Evolutionary conservation across 805 yeast species (phyloP), one percentile per base, ranked within the genome.

Genomic region (Spathaspora passalidarum): DNA sequence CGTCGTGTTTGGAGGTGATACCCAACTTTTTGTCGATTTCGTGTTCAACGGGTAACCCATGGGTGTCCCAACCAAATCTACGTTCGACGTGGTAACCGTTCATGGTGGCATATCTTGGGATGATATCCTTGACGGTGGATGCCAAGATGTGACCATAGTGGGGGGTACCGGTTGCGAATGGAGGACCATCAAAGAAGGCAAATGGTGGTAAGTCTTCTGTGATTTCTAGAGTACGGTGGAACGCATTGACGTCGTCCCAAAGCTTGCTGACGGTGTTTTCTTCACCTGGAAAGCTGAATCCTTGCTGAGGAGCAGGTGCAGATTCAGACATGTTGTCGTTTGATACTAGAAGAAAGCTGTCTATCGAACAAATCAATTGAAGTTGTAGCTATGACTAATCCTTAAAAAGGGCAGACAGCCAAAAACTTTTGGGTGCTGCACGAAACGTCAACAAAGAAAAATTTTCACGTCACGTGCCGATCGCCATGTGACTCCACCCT

Each of bases 41-140:
- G 67, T 94, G 97, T 74, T 94, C 99, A 48, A 94, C 89, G 42
- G 99, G 99, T 53, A 94, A 81, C 47, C 99, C 99, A 67, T 94
- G 99, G 46, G 99, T 94, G 71, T 94, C 99, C 99, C 99, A 94
- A 51, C 99, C 99, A 55, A 94, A 94, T 60, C 98, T 81, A 73
- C 99, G 88, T 70, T 88, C 97, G 37, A 94, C 99, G 58, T 86
- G 88, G 68, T 81, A 85, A 17, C 99, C 99, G 57, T 87, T 92
- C 99, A 94, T 92, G 52, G 96, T 87, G 49, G 98, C 98, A 63
- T 89, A 94, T 63, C 99, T 81, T 46, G 99, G 99, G 46, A 94
- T 92, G 55, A 94, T 88, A 72, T 94, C 99, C 69, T 92, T 94
- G 60, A 91, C 88, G 47, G 99, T 94, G 34, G 98, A 94, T 2